phyloP scores from a whole-genome alignment of 257 asterid genomes.

The Avicennia marina region DNA sequence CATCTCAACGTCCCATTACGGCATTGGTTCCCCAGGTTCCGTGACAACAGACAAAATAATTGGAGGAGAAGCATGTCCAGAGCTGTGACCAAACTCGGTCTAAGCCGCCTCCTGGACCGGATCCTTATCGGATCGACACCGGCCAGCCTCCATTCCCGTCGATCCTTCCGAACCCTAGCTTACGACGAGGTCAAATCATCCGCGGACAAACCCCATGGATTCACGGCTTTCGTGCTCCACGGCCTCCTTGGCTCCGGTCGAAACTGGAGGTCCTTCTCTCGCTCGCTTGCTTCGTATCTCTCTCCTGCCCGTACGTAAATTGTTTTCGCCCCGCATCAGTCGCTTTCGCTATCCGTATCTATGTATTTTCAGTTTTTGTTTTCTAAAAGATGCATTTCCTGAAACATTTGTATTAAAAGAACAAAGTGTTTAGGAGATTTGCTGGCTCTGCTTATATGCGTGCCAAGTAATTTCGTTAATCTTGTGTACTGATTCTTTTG shows the following conservation, averaged over 20 bases:
- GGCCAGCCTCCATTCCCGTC: constrained; percentile 30
- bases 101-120: constrained; percentile 36
- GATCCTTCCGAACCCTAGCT: constrained; percentile 63
- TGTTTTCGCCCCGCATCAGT: not conserved
- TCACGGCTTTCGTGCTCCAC: constrained; percentile 83
- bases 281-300: constrained; percentile 62
- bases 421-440: too few relatives aligned
- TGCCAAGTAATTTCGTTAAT: too few relatives aligned
- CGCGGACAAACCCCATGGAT: constrained; percentile 41
- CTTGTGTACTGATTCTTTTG: too few relatives aligned
- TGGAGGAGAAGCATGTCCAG: constrained; percentile 29
- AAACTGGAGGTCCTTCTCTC: constrained; percentile 92
- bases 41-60: not conserved
- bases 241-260: constrained; percentile 94
- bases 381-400: too few relatives aligned
- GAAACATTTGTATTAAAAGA: too few relatives aligned
- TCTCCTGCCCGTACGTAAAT: constrained; percentile 43
- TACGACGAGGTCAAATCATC: constrained; percentile 61
- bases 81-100: constrained; percentile 29
- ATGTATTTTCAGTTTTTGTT: not conserved
- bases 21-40: too few relatives aligned
- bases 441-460: too few relatives aligned
- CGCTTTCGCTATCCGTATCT: not conserved
- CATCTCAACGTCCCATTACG: not conserved
- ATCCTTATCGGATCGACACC: constrained; percentile 24